Conservation (phyloP, 2,329 filamentous ascomycete genomes). For the Cadophora malorum region DNA sequence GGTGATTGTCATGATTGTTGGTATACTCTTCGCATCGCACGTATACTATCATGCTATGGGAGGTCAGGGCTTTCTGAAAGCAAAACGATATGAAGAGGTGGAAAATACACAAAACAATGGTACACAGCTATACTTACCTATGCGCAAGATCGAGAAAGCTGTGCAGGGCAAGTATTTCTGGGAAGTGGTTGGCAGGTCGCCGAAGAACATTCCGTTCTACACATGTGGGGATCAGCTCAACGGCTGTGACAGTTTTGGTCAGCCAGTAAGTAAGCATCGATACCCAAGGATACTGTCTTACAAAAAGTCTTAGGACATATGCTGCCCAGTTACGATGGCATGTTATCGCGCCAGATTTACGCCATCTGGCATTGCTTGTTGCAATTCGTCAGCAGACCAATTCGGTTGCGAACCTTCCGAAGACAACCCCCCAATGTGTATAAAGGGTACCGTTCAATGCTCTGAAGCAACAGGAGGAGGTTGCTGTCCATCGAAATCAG, state of each 20-base stretch:
- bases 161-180: conserved; percentile 10
- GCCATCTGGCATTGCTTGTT: conserved; percentile 41
- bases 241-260: conserved; percentile 40
- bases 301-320: conserved; percentile 37
- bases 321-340: conserved; percentile 40
- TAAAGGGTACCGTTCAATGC: conserved; percentile 36
- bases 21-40: conserved; percentile 39
- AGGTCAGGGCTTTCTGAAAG: conserved; percentile 39
- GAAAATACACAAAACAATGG: conserved; percentile 1
- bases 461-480: conserved; percentile 38
- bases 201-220: conserved; percentile 39
- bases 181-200: conserved; percentile 4
- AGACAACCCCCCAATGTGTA: conserved; percentile 36
- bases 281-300: not conserved
- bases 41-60: conserved; percentile 38
- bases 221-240: conserved; percentile 43
- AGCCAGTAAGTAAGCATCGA: conserved; percentile 34
- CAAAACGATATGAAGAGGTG: conserved; percentile 18
- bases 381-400: conserved; percentile 34
- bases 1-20: conserved; percentile 34
- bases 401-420: conserved; percentile 33
- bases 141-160: conserved; percentile 31
- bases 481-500: conserved; percentile 37
- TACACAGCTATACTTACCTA: conserved; percentile 34
- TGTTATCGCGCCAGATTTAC: conserved; percentile 38